Evolutionary conservation across 306 rosid genomes (phyloP).

Genomic region (Lithocarpus polystachyus): DNA sequence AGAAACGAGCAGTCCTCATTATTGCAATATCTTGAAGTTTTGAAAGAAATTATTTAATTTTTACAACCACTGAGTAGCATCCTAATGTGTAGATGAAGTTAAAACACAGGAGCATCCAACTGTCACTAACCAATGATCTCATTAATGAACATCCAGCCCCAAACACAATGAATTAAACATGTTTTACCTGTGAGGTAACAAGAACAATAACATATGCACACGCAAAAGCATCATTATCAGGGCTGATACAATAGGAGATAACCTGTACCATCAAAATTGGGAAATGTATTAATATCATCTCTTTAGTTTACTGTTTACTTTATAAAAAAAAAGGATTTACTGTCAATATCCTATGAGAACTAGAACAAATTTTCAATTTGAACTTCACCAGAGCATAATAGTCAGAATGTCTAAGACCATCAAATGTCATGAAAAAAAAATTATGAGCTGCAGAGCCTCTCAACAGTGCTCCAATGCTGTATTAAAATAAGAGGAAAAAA

Average conservation of each 20-base stretch:
- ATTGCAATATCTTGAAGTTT: not conserved
- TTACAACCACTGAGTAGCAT: not conserved
- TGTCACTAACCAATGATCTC: not conserved
- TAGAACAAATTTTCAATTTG: not conserved
- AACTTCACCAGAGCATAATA: not conserved
- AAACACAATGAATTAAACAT: slow-evolving; percentile 13
- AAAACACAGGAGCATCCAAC: not conserved
- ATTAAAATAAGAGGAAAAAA: not conserved
- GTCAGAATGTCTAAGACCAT: not conserved
- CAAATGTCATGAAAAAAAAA: not conserved
- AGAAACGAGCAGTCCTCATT: not conserved
- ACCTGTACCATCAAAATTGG: slow-evolving; percentile 43
- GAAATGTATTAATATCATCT: not conserved
- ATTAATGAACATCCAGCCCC: not conserved
- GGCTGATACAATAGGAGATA: slow-evolving; percentile 46
- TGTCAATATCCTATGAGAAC: not conserved
- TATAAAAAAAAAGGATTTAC: no score
- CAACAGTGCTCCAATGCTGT: slow-evolving; percentile 4
- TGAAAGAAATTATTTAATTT: not conserved
- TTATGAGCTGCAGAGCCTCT: not conserved
- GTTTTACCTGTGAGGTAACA: slow-evolving; percentile 72
- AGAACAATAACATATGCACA: slow-evolving; percentile 66
- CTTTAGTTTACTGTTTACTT: not conserved
- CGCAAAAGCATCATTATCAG: slow-evolving; percentile 63
- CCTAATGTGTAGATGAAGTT: slow-evolving; percentile 3